Conservation (phyloP, 2,329 filamentous ascomycete species). For the Sporothrix pseudoabietina region DNA sequence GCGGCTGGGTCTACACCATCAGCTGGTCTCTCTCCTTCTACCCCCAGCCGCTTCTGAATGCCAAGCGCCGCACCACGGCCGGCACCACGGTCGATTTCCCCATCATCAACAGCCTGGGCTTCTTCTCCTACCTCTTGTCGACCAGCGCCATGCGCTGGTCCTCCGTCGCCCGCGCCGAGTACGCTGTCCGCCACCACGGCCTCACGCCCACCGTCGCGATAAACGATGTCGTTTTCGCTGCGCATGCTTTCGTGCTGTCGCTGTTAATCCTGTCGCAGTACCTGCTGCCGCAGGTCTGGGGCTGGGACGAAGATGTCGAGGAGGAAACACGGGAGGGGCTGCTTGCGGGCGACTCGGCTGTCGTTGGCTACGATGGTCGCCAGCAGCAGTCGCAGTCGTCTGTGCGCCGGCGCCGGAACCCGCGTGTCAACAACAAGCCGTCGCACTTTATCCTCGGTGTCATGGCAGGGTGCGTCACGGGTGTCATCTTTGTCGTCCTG, state of each 20-base stretch:
- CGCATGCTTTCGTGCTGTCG: slow-evolving; percentile 75
- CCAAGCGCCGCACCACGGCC: slow-evolving; percentile 70
- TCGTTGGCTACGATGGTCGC: neutral
- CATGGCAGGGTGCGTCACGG: slow-evolving; percentile 66
- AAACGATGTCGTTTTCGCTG: slow-evolving; percentile 88
- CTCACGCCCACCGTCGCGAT: slow-evolving; percentile 80
- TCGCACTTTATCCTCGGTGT: slow-evolving; percentile 68
- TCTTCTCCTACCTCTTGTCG: slow-evolving; percentile 73
- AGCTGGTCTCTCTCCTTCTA: slow-evolving; percentile 92
- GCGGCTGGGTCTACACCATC: slow-evolving; percentile 75
- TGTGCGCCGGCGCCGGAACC: slow-evolving; percentile 39
- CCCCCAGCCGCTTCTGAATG: slow-evolving; percentile 83
- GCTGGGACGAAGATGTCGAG: slow-evolving; percentile 55
- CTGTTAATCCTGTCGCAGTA: slow-evolving; percentile 74
- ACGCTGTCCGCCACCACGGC: slow-evolving; percentile 75
- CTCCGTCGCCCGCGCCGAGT: slow-evolving; percentile 74
- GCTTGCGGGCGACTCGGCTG: neutral
- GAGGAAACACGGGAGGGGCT: neutral
- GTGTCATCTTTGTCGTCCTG: slow-evolving; percentile 55
- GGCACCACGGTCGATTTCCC: slow-evolving; percentile 90
- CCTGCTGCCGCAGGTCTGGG: slow-evolving; percentile 72
- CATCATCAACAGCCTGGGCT: slow-evolving; percentile 69
- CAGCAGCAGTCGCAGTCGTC: too few relatives aligned
- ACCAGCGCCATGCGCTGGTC: slow-evolving; percentile 79
- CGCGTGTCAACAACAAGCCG: slow-evolving; percentile 55